phyloP scores from a whole-genome alignment of 148 eudicot genomes.

The Oxyria digyna region DNA sequence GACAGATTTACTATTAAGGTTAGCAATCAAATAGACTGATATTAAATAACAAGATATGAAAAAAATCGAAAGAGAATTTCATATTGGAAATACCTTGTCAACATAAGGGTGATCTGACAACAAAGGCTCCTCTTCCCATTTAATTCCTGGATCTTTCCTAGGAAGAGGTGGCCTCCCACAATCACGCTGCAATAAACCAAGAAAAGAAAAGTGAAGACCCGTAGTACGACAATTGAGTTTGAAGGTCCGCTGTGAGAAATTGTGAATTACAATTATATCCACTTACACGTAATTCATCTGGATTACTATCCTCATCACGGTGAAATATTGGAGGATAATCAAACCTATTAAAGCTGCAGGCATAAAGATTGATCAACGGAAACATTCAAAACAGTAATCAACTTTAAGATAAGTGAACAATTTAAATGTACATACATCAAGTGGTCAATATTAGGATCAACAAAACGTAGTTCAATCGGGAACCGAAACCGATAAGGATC shows the following conservation, averaged over 20 bases:
- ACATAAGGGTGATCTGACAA: constrained; percentile 90
- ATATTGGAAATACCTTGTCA: constrained; percentile 48
- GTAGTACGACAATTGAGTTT: not conserved
- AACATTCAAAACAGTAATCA: not conserved
- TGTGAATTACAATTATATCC: not conserved
- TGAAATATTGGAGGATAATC: constrained; percentile 93
- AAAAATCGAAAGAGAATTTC: not conserved
- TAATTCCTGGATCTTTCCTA: constrained; percentile 69
- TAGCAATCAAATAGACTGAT: too few relatives aligned
- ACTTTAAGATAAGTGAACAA: not conserved
- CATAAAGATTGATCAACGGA: constrained; percentile 8
- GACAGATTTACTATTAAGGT: not conserved
- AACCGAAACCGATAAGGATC: constrained; percentile 95
- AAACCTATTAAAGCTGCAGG: constrained; percentile 86
- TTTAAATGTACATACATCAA: constrained; percentile 50
- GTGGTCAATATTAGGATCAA: constrained; percentile 93
- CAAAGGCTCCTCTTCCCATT: constrained; percentile 77
- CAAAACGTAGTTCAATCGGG: constrained; percentile 94
- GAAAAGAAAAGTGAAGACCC: not conserved
- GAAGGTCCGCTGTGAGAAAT: not conserved
- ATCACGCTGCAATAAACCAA: constrained; percentile 55
- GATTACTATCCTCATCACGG: constrained; percentile 81
- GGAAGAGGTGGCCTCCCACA: constrained; percentile 87
- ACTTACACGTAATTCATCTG: constrained; percentile 81
- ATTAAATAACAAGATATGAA: too few relatives aligned